Evolutionary conservation across 208 protist species (phyloP), one percentile per base, ranked within the genome.

Genomic region (Phytomonas sp.): DNA sequence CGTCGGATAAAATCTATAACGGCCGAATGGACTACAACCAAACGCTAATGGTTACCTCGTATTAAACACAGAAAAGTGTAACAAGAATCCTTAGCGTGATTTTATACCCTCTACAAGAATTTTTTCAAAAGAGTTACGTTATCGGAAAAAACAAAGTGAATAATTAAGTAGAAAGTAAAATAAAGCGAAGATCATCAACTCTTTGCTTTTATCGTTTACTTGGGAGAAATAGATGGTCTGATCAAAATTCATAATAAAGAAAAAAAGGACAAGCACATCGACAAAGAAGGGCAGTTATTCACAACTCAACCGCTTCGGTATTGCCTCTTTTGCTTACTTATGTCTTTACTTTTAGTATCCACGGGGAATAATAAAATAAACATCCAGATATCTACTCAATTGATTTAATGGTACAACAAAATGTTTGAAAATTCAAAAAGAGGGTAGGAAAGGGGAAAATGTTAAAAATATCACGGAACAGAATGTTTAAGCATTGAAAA

Each of bases 91-190:
- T 34, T 34, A 34, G 6, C 33, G 33, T 34, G 33, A 34, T 28
- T 66, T 66, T 60, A 17, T 4, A 59, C 17, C 66, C 29, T 69
- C 4, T 71, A 29, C 11, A 60, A 23, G 26, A 32, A 26, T 64
- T 6, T 26, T 70, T 70, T 26, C 61, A 30, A 23, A 40, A 36
- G 30, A 43, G 36, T 40, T 68, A 67, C 9, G 6, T 68, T 32
- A 43, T 61, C 5, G 63, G 11, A 65, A 30, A 75, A 51, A 69
- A 23, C 72, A 60, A 70, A 17, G 70, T 34, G 61, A 70, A 17
- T 51, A 59, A 59, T 63, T 0, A 70, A 23, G 70, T 7, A 71
- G 61, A 34, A 43, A 63, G 13, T 53, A 53, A 62, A 28, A 62
- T 9, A 51, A 68, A 7, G 37, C 13, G 9, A 30, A 73, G n/a